Evolutionary conservation across 2,329 filamentous ascomycete species (phyloP).

Genomic region (Claviceps africana): DNA sequence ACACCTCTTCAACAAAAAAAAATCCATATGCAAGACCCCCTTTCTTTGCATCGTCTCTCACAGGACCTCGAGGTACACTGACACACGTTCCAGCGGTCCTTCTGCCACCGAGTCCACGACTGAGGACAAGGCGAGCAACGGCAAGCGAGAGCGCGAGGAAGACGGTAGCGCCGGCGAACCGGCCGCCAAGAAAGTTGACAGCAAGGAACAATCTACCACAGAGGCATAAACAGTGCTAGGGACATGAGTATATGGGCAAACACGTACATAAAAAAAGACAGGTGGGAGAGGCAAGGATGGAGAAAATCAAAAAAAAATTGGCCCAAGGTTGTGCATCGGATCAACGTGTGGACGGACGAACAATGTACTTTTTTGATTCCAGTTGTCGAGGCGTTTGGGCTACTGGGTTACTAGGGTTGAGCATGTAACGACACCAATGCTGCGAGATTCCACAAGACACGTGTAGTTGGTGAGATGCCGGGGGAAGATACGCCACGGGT

Average conservation of each 20-base stretch:
- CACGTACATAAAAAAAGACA: background rate
- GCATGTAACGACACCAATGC: background rate
- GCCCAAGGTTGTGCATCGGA: background rate
- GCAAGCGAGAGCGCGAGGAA: constrained; percentile 43
- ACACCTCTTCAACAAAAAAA: no score
- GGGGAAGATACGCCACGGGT: no score
- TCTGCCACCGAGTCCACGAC: constrained; percentile 33
- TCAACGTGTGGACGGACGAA: background rate
- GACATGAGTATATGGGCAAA: background rate
- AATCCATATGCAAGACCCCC: background rate
- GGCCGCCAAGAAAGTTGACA: constrained; percentile 49
- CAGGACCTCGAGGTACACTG: constrained; percentile 4
- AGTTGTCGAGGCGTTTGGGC: constrained; percentile 1
- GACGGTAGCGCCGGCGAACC: constrained; percentile 29
- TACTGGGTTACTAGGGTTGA: background rate
- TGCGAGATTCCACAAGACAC: background rate
- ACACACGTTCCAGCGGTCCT: constrained; percentile 10
- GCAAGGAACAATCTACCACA: constrained; percentile 25
- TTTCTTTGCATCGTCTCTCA: background rate
- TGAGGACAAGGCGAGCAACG: constrained; percentile 23
- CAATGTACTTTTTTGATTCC: background rate
- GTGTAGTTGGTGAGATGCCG: background rate
- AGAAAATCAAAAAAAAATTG: background rate
- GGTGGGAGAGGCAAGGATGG: background rate
- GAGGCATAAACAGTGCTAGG: background rate